phyloP scores from a whole-genome alignment of 2,329 filamentous ascomycete species.

The Ophiostoma sp. region DNA sequence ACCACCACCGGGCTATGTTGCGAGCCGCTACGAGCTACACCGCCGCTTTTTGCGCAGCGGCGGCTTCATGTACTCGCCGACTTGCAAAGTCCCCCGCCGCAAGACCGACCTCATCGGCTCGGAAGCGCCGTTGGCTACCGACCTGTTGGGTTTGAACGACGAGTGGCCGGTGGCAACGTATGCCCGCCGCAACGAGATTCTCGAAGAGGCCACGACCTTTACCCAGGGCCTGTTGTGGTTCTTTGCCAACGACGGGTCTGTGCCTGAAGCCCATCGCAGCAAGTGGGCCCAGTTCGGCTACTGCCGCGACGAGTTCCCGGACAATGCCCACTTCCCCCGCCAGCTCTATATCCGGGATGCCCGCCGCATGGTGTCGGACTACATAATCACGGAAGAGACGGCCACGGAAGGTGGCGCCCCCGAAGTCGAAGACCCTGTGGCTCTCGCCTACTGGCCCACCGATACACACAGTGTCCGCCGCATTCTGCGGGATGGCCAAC shows the following conservation, averaged over 20 bases:
- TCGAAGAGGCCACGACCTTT: neutral
- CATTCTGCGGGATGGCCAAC: conserved; percentile 11
- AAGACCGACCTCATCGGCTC: conserved; percentile 20
- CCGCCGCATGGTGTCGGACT: conserved; percentile 17
- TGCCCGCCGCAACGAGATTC: neutral
- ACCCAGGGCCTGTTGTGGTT: conserved; percentile 17
- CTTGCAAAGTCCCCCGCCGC: neutral
- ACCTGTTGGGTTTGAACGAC: conserved; percentile 16
- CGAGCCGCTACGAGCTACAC: conserved; percentile 17
- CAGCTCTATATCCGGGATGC: conserved; percentile 20
- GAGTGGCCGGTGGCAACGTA: conserved; percentile 15
- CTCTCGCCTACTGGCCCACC: conserved; percentile 20
- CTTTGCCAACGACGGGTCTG: conserved; percentile 20
- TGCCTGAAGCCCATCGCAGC: neutral
- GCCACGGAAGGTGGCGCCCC: neutral
- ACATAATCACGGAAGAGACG: conserved; percentile 13
- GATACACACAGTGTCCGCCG: conserved; percentile 19
- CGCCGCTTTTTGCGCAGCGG: conserved; percentile 11
- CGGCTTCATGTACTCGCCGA: conserved; percentile 12
- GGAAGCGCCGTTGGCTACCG: conserved; percentile 14
- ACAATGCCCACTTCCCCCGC: conserved; percentile 19
- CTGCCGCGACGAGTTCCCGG: conserved; percentile 19
- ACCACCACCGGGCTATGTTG: neutral
- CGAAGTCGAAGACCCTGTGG: neutral
- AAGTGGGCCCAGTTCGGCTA: conserved; percentile 16